Evolutionary conservation across 2,329 filamentous ascomycete genomes (phyloP).

Genomic region (Apiospora phragmitis): DNA sequence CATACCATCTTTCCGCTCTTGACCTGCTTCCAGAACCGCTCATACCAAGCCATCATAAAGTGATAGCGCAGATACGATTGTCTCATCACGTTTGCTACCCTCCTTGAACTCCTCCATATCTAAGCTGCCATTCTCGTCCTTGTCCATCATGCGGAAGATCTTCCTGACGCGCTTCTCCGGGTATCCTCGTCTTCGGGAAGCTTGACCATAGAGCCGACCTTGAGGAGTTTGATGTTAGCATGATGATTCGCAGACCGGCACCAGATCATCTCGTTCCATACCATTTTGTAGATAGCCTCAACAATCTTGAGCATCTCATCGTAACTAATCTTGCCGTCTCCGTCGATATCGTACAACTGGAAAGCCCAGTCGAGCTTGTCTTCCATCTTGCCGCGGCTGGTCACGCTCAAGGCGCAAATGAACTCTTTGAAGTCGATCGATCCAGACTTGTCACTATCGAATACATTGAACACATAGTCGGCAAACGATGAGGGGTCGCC

Average conservation of each 20-base stretch:
- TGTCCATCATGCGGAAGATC: slow-evolving; percentile 99
- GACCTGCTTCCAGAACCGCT: slow-evolving; percentile 10
- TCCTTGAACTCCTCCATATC: slow-evolving; percentile 99
- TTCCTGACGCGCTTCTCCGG: slow-evolving; percentile 97
- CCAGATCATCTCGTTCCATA: slow-evolving; percentile 40
- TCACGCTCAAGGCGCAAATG: slow-evolving; percentile 96
- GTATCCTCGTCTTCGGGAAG: slow-evolving; percentile 98
- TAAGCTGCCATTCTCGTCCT: slow-evolving; percentile 96
- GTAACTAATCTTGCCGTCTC: slow-evolving; percentile 98
- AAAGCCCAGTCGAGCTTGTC: slow-evolving; percentile 99
- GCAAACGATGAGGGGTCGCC: slow-evolving; percentile 96
- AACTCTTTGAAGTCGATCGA: slow-evolving; percentile 99
- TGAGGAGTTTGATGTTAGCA: slow-evolving; percentile 14
- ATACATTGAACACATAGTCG: slow-evolving; percentile 99
- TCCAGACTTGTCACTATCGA: slow-evolving; percentile 95
- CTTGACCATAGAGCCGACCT: slow-evolving; percentile 99
- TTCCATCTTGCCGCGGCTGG: slow-evolving; percentile 96
- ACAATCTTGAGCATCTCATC: slow-evolving; percentile 99
- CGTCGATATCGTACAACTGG: slow-evolving; percentile 98
- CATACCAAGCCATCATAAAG: slow-evolving; percentile 94
- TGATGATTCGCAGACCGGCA: not conserved
- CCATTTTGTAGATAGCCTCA: slow-evolving; percentile 99
- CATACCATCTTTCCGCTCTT: not conserved
- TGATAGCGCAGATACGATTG: slow-evolving; percentile 94
- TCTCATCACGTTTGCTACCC: slow-evolving; percentile 97